Evolutionary conservation across 208 protist genomes (phyloP), one percentile per base, ranked within the genome.

Genomic region (Phytomonas sp.): DNA sequence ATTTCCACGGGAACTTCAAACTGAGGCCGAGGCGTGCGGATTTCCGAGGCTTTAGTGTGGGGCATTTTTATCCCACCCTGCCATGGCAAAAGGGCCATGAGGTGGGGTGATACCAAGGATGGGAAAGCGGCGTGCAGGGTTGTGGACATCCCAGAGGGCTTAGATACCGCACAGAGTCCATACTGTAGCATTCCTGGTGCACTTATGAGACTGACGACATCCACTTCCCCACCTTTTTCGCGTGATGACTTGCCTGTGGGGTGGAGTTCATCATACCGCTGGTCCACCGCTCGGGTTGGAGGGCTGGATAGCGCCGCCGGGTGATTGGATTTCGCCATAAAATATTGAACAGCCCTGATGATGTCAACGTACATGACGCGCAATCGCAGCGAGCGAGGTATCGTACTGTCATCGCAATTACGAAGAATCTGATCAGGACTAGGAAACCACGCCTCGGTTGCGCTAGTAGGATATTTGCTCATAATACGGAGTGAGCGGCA

Each of bases 101-200:
- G 63, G 63, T 82, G 40, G 6, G 40, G 40, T 12, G 14, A 70
- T 29, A 84, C 66, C 8, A 94, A 75, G 4, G 80, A 81, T 11
- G 79, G 76, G 72, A 83, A 82, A 31, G 37, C 64, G 3, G 78
- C 76, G 77, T 91, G 86, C 26, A 91, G 66, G 11, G 89, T 94
- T 59, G 77, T 82, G 79, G 69, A 86, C 62, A 85, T 63, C 29
- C 77, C 79, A 0, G 83, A 73, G 12, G 88, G 83, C 73, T 94
- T 94, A 73, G 74, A 71, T n/a, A 94, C 76, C 3, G 80, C 88
- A 26, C 72, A 56, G 37, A 91, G 73, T 2, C 82, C 86, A 75
- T 84, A 80, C 33, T 85, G 85, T 29, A 94, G 67, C 45, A 71
- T 34, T 42, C 63, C 67, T 29, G 69, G 69, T 3, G 67, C 32